These are phyloP conservation scores for Talaromyces atroroseus DNA, from an alignment of 2,329 filamentous ascomycete species.

Conservation along the genomic window DNA sequence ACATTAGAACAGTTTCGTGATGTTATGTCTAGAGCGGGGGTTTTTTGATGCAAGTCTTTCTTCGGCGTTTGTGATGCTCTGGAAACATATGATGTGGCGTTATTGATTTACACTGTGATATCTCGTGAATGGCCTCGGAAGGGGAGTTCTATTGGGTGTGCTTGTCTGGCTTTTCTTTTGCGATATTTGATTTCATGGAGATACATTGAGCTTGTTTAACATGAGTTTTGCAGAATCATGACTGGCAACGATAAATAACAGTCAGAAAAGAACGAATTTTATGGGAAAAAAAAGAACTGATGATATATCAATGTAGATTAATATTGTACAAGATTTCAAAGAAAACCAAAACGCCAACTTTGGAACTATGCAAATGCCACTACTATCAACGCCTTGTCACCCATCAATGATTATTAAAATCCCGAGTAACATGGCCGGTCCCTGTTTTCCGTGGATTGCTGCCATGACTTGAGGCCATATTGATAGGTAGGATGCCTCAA, in stretches of 20 bases:
- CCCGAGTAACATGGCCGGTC: background rate
- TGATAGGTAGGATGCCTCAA: conserved; percentile 10
- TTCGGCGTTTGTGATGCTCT: background rate
- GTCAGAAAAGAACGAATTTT: background rate
- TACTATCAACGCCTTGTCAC: background rate
- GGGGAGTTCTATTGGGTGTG: background rate
- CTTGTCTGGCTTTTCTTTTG: background rate
- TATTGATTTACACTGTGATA: background rate
- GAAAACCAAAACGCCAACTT: conserved; percentile 1
- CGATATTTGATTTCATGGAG: background rate
- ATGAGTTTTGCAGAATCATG: background rate
- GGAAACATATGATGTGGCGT: background rate
- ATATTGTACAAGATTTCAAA: conserved; percentile 1
- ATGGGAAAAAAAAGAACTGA: too few species aligned
- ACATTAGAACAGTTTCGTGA: conserved; percentile 74
- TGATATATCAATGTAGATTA: too few species aligned
- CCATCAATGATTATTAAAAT: background rate
- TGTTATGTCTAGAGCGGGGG: conserved; percentile 78
- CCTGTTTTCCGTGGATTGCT: conserved; percentile 4
- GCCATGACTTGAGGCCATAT: conserved; percentile 9
- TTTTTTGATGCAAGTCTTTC: conserved; percentile 54
- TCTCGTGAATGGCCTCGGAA: background rate
- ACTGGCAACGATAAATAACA: background rate
- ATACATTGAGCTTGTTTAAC: too few species aligned
- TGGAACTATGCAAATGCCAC: background rate